A percentile compares a stretch with the other conserved stretches of the same genome.
Evolutionary conservation across 345 rosid genomes (phyloP).

Genomic region (Brassica incana): DNA sequence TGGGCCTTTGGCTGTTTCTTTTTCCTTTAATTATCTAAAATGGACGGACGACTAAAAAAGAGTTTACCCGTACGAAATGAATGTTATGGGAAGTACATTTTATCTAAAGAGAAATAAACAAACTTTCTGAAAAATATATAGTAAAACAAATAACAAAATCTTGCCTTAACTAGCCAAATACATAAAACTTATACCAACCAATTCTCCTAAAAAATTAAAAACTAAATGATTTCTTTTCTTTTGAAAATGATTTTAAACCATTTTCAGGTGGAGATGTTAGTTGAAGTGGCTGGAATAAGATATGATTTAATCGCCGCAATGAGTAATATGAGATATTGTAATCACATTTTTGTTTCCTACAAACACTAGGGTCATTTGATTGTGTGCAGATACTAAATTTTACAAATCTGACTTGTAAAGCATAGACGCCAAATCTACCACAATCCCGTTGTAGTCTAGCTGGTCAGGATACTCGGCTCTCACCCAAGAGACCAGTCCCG

Average conservation of each 20-base stretch:
- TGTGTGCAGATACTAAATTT: background rate
- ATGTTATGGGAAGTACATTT: background rate
- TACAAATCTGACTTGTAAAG: no score
- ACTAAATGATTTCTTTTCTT: no score
- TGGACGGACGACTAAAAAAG: background rate
- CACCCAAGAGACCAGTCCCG: constrained; percentile 54
- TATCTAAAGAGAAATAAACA: background rate
- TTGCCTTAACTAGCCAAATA: background rate
- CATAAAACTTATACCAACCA: background rate
- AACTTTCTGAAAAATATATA: background rate
- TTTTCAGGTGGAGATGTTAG: background rate
- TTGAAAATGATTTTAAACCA: background rate
- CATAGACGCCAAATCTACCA: background rate
- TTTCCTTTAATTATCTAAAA: background rate
- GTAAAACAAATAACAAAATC: background rate
- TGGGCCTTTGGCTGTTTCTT: background rate
- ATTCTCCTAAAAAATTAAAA: background rate
- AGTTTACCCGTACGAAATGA: background rate
- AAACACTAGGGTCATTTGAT: background rate
- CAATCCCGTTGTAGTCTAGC: constrained; percentile 41
- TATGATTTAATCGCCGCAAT: background rate
- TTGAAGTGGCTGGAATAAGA: background rate
- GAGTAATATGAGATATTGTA: background rate
- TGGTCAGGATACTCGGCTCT: constrained; percentile 77
- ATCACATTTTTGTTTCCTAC: background rate